Evolutionary conservation across 345 rosid genomes (phyloP), one percentile per base, ranked within the genome.

Genomic region (Toxicodendron radicans): DNA sequence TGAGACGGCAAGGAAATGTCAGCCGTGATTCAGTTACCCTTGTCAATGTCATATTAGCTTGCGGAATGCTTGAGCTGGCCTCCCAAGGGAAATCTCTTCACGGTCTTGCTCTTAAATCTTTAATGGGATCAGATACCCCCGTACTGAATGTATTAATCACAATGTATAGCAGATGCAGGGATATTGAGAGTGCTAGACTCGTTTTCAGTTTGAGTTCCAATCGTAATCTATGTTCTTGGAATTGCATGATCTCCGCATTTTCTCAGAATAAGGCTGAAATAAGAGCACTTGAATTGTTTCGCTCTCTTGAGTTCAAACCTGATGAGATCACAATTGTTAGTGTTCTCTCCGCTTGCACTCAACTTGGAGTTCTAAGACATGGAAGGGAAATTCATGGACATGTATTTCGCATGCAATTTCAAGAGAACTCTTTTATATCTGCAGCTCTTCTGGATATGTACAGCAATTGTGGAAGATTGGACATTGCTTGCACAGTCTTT

Each of bases 191-290:
- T n/a, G 89, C 93, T 53, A 73, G 71, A 61, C 67, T 60, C 35
- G 88, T 85, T 65, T 87, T 87, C 79, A 21, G 41, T 68, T 76
- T 75, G 41, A 76, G 79, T 49, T 61, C 75, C 32, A 75, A 79
- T 58, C 80, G 69, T 70, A 91, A 91, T 81, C 77, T 87, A 75
- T 88, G 91, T 81, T 82, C 95, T 4, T 89, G 91, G 89, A 89
- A 89, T 80, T 87, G 91, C 78, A 76, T 86, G 82, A 89, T 91
- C 66, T 87, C 91, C 57, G 86, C 85, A 65, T 79, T 84, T 68
- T 83, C 89, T 73, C 91, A 86, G 80, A 90, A 90, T 27, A 89
- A 81, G 71, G 80, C 78, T 74, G 90, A 86, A 66, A 49, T 73
- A 70, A 78, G 78, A 72, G 90, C 81, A n/a, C 70, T 91, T 49